A percentile compares a stretch with the other conserved stretches of the same genome.
phyloP scores from a whole-genome alignment of 2,329 filamentous ascomycete genomes.

The Beauveria brongniartii region DNA sequence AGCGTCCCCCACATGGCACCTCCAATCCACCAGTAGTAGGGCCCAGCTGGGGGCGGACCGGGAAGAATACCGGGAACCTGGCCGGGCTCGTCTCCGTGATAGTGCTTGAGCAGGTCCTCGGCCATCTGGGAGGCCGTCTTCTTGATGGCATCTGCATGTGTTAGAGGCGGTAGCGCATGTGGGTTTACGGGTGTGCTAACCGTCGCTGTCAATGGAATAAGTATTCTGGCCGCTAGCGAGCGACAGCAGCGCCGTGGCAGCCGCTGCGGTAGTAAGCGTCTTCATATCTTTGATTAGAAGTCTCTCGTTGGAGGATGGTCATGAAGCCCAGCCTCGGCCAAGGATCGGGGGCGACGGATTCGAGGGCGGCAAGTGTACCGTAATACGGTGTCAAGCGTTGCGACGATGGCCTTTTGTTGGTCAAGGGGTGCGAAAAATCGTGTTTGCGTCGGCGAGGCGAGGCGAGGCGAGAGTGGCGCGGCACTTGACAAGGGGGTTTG shows the following conservation, averaged over 20 bases:
- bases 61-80: conserved; percentile 40
- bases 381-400: background rate
- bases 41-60: conserved; percentile 35
- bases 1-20: conserved; percentile 54
- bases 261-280: conserved; percentile 14
- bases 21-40: conserved; percentile 61
- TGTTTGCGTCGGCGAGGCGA: background rate
- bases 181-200: background rate
- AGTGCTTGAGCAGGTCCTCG: conserved; percentile 38
- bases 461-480: background rate
- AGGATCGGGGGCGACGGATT: background rate
- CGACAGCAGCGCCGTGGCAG: conserved; percentile 16
- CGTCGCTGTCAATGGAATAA: conserved; percentile 14
- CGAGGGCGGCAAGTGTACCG: background rate
- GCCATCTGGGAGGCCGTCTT: conserved; percentile 31
- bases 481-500: background rate
- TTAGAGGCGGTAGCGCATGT: background rate
- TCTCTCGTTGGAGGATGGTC: background rate
- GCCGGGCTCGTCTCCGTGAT: conserved; percentile 37
- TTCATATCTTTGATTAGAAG: conserved; percentile 15
- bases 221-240: conserved; percentile 12
- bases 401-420: background rate
- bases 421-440: background rate
- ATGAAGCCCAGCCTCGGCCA: background rate
- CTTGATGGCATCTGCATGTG: conserved; percentile 28